Evolutionary conservation across 441 rosid species (phyloP), one percentile per base, ranked within the genome.

Genomic region (Manihot esculenta): DNA sequence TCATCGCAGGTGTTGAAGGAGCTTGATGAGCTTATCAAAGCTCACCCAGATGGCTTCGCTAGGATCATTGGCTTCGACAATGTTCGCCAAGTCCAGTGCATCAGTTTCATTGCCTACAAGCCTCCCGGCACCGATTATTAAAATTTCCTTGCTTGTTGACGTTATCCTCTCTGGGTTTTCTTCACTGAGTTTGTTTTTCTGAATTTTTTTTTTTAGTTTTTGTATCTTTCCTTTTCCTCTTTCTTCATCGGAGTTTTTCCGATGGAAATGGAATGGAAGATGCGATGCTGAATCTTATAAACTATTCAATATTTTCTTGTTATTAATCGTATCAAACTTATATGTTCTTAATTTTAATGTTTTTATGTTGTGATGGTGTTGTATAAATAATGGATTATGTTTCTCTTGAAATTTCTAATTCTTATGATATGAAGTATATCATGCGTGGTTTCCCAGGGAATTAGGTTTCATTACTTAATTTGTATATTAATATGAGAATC

Each of bases 51-150:
- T 0, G 70, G 82, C 0, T 78, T 66, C 55, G 21, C 85, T 24
- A 68, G 92, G 49, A 87, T 90, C 72, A 82, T 87, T 48, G 92
- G 89, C 56, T 90, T 92, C 78, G 94, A 88, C 84, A 87, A 84
- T 77, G 27, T 0, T 11, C 93, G 91, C 47, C 93, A 92, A 83
- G 90, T 86, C 35, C 94, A 90, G 58, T 90, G 96, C 87, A 80
- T 81, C 77, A 90, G 90, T 82, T 87, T 90, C 91, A 85, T 90
- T 42, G 93, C 90, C 76, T 65, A 72, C 88, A 84, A 80, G 86
- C 96, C 94, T 15, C 24, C 78, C 2, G 60, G 71, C 73, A 62
- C 14, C 17, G 5, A 45, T 15, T 30, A n/a, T n/a, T n/a, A n/a
- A 9, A 27, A 30, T 66, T 33, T 33, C 15, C 30, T 48, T 41